These are phyloP conservation scores for Eimeria zaria DNA, from an alignment of 169 alveolate genomes.

Conservation along the genomic window DNA sequence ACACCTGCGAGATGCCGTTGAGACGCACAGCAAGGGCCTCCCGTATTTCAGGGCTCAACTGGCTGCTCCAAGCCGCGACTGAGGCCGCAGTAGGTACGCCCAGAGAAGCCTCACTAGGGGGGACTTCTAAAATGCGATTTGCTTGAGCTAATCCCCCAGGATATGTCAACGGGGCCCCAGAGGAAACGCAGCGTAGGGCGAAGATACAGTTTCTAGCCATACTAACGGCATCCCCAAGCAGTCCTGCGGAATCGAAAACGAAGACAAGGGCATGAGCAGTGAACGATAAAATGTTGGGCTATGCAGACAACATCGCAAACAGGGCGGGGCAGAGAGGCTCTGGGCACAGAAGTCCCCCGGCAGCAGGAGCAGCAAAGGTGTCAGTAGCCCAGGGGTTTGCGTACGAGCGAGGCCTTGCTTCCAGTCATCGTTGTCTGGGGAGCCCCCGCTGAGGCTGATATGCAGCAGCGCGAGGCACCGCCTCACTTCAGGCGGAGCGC, in stretches of 20 bases:
- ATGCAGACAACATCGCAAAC: not conserved
- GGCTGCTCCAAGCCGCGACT: constrained; percentile 49
- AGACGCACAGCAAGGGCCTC: constrained; percentile 1
- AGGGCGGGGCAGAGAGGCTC: not conserved
- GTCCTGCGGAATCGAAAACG: not conserved
- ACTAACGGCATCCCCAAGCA: constrained; percentile 4
- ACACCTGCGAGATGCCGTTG: constrained; percentile 26
- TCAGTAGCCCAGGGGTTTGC: not conserved
- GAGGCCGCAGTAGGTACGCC: constrained; percentile 43
- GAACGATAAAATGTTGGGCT: not conserved
- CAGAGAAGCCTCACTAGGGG: not conserved
- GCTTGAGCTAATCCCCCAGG: constrained; percentile 11
- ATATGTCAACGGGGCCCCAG: constrained; percentile 25
- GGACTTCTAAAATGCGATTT: not conserved
- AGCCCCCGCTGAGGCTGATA: constrained; percentile 57
- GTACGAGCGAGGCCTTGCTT: constrained; percentile 26
- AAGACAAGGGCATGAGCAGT: not conserved
- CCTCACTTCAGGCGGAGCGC: constrained; percentile 44
- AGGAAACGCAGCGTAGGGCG: constrained; percentile 35
- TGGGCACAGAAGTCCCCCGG: not conserved
- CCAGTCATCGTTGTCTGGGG: constrained; percentile 43
- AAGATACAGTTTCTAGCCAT: constrained; percentile 31
- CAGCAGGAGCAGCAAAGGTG: not conserved
- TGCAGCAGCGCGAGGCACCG: constrained; percentile 57
- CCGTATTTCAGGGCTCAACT: constrained; percentile 24